phyloP scores from a whole-genome alignment of 2,329 filamentous ascomycete genomes.

The Dactylellina cionopaga region DNA sequence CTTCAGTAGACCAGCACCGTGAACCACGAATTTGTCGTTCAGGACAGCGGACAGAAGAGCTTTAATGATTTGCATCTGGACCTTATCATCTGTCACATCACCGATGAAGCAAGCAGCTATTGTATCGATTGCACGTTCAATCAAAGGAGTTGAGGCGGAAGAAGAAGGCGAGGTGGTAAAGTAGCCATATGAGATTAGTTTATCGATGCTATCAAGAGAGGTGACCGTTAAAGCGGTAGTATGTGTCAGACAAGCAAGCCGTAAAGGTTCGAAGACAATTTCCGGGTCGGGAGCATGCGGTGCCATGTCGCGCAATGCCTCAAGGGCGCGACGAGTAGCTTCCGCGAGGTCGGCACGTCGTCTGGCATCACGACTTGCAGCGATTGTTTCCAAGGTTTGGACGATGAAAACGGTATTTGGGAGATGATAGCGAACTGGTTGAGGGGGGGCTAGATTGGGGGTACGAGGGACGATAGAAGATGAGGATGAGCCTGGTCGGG shows the following conservation, averaged over 20 bases:
- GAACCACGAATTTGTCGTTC: constrained; percentile 98
- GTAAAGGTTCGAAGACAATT: constrained; percentile 87
- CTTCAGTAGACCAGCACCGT: constrained; percentile 93
- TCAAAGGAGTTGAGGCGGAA: constrained; percentile 72
- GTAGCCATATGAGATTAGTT: constrained; percentile 98
- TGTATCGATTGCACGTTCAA: constrained; percentile 96
- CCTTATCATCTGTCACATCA: constrained; percentile 88
- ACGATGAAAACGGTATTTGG: constrained; percentile 91
- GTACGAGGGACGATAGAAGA: constrained; percentile 42
- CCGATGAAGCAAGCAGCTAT: constrained; percentile 99
- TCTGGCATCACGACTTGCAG: constrained; percentile 87
- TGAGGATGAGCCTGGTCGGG: constrained; percentile 31
- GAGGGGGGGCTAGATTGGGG: constrained; percentile 30
- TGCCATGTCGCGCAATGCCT: constrained; percentile 86
- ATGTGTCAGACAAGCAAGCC: constrained; percentile 85
- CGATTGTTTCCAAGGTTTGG: constrained; percentile 90
- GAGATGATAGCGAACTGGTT: constrained; percentile 45
- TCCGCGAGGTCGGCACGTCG: constrained; percentile 86
- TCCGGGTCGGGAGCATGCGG: constrained; percentile 82
- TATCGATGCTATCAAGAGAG: constrained; percentile 96
- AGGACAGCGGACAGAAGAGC: constrained; percentile 92
- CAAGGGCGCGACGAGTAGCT: constrained; percentile 80
- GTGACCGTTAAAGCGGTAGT: constrained; percentile 87
- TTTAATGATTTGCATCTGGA: constrained; percentile 98
- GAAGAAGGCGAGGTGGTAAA: constrained; percentile 70